Evolutionary conservation across 441 rosid genomes (phyloP), one percentile per base, ranked within the genome.

Genomic region (Populus hybrid): DNA sequence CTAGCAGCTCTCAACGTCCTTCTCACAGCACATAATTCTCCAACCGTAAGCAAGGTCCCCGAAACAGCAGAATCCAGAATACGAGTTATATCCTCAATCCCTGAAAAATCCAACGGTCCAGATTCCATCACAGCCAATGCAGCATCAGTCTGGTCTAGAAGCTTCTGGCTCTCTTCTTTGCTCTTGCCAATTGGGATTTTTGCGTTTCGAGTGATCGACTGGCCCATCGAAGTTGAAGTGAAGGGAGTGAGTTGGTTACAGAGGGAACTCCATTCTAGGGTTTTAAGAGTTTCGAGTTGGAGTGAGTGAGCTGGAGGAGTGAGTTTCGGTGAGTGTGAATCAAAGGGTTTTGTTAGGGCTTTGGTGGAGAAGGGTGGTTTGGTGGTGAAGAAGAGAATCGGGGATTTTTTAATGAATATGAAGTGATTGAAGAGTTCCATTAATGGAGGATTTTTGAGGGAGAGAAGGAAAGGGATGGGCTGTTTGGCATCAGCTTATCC

Each of bases 161-260:
- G 94, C 80, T 50, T 88, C 81, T 78, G 90, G 83, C 94, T 92
- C 80, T 89, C 87, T 28, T 78, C 90, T 68, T 68, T 79, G 53
- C 89, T 84, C 1, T 74, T 74, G 9, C 98, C 97, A 23, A 93
- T 76, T 14, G 92, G 96, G 42, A 95, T 69, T 9, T 40, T 68
- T 20, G 93, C 91, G 33, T 53, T 79, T 73, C 68, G 85, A 61
- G 92, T 73, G 80, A 82, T 84, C 29, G 85, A 80, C 23, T 83
- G 83, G 3, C 88, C 98, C 98, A 91, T 93, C 53, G 97, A 82
- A 53, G 98, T 95, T n/a, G 93, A 90, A 6, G 94, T 86, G 86
- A 95, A 95, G 67, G 90, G 78, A 79, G 92, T 84, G 81, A 95
- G 94, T 31, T 87, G 91, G 28, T 79, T 65, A 91, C 99, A 95